These are phyloP conservation scores for Rhododendron vialii DNA, from an alignment of 148 eudicot species.

Conservation along the genomic window DNA sequence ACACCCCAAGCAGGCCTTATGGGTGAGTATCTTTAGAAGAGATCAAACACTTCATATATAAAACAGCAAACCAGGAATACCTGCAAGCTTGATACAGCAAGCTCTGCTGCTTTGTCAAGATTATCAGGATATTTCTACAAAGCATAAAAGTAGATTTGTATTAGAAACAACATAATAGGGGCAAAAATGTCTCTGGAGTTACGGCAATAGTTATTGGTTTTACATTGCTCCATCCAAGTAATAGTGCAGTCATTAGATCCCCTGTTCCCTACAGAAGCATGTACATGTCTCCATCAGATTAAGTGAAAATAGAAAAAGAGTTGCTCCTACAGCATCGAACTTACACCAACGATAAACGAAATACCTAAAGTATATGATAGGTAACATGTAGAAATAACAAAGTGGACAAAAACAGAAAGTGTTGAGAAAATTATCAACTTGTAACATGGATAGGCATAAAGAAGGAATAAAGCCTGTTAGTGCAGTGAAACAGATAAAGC, in stretches of 20 bases:
- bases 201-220: conserved; percentile 14
- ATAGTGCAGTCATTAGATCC: conserved; percentile 79
- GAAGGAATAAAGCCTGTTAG: not conserved
- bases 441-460: not conserved
- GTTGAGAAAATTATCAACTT: not conserved
- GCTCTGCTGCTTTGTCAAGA: conserved; percentile 29
- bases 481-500: too few relatives aligned
- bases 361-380: not conserved
- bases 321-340: not conserved
- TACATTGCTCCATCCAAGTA: conserved; percentile 99
- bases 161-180: not conserved
- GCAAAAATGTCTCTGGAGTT: not conserved
- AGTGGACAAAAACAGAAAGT: not conserved
- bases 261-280: conserved; percentile 77
- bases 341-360: not conserved
- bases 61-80: conserved; percentile 22
- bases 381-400: not conserved
- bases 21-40: not conserved
- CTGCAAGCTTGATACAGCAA: conserved; percentile 89
- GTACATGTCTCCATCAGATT: not conserved
- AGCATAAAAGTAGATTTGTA: conserved; percentile 8
- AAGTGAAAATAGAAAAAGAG: not conserved
- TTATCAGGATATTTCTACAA: conserved; percentile 64
- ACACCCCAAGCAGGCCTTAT: not conserved
- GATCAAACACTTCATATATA: not conserved